Conservation (phyloP, 257 asterid genomes). For the Fraxinus cuspidata region DNA sequence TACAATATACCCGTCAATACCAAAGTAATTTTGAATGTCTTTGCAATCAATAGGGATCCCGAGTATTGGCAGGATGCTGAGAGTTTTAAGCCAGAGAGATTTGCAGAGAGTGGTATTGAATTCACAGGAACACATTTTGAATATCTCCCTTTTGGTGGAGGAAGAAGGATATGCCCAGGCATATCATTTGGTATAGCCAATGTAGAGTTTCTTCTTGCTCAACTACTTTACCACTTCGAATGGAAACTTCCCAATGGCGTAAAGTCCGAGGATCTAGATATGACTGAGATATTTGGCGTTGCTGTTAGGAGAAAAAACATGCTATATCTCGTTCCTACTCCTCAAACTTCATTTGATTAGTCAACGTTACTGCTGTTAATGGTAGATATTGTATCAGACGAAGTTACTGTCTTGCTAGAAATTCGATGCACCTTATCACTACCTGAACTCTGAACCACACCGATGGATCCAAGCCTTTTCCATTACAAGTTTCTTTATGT, state of each 20-base stretch:
- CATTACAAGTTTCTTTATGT: background rate
- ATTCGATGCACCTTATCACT: background rate
- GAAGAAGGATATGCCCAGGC: conserved; percentile 30
- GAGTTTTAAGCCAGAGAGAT: conserved; percentile 31
- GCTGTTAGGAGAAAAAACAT: conserved; percentile 18
- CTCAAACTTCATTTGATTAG: background rate
- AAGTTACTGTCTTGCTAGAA: background rate
- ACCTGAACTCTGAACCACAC: too few species aligned
- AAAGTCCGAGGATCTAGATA: conserved; percentile 24
- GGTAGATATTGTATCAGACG: background rate
- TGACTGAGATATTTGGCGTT: conserved; percentile 31
- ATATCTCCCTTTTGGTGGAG: conserved; percentile 35
- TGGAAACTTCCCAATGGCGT: conserved; percentile 31
- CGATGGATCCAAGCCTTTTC: background rate
- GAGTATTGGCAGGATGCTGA: conserved; percentile 28
- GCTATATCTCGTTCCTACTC: conserved; percentile 26
- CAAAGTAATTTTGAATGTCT: conserved; percentile 25
- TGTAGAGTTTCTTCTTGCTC: conserved; percentile 27
- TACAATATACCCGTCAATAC: conserved; percentile 26
- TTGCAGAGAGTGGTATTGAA: conserved; percentile 2
- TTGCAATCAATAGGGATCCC: conserved; percentile 34
- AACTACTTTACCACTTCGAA: conserved; percentile 33
- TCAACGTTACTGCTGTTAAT: background rate
- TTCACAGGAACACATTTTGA: conserved; percentile 25
- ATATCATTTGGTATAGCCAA: conserved; percentile 25